Conservation (phyloP, 2,329 filamentous ascomycete genomes). For the Dichotomopilus funicola region DNA sequence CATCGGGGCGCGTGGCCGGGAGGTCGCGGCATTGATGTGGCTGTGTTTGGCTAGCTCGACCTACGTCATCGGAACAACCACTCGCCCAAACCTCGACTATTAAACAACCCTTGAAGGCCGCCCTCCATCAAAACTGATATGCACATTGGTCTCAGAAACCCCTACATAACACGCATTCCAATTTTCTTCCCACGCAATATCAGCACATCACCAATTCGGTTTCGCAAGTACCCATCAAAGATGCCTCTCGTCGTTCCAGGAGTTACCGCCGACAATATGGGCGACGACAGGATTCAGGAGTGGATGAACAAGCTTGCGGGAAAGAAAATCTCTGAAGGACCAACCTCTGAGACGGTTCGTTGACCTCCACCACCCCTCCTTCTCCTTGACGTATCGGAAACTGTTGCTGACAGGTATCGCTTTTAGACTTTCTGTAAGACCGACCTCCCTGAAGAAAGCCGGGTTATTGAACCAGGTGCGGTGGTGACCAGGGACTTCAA, state of each 20-base stretch:
- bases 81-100: too few species aligned
- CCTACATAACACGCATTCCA: neutral
- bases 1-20: too few species aligned
- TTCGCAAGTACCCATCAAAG: conserved; percentile 27
- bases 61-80: too few species aligned
- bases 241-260: conserved; percentile 62
- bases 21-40: too few species aligned
- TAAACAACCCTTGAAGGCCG: too few species aligned
- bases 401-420: neutral
- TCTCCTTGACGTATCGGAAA: neutral
- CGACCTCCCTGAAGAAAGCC: conserved; percentile 50
- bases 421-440: conserved; percentile 52
- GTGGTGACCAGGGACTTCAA: conserved; percentile 54
- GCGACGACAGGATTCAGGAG: conserved; percentile 44
- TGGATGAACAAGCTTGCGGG: conserved; percentile 58
- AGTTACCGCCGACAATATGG: conserved; percentile 40
- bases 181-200: neutral
- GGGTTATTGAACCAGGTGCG: conserved; percentile 50
- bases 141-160: too few species aligned
- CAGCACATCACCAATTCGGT: neutral
- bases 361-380: neutral
- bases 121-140: too few species aligned
- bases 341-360: conserved; percentile 48
- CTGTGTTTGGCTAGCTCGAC: too few species aligned
- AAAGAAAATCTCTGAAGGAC: conserved; percentile 51